Evolutionary conservation across 306 rosid genomes (phyloP).

Genomic region (Argentina anserina): DNA sequence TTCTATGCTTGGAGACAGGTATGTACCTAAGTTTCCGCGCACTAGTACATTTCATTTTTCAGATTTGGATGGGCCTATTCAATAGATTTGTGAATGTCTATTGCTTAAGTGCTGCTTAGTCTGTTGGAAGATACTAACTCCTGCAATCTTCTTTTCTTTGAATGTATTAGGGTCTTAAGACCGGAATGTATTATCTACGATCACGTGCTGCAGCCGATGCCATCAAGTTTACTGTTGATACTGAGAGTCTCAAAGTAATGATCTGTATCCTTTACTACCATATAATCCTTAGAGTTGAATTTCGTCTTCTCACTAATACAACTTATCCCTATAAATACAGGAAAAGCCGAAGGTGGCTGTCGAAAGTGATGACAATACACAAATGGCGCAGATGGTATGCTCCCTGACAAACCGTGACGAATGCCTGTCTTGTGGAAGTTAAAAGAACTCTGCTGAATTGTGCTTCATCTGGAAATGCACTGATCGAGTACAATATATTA

Average conservation of each 20-base stretch:
- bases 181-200: slow-evolving; percentile 89
- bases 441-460: neutral
- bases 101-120: neutral
- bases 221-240: slow-evolving; percentile 84
- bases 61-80: neutral
- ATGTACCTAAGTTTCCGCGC: neutral
- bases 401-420: slow-evolving; percentile 78
- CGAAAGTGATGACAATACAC: slow-evolving; percentile 44
- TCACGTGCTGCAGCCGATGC: slow-evolving; percentile 85
- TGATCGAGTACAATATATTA: neutral
- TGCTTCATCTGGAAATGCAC: neutral
- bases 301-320: neutral
- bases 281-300: neutral
- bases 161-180: slow-evolving; percentile 62
- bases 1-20: slow-evolving; percentile 95
- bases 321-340: slow-evolving; percentile 31
- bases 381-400: slow-evolving; percentile 87
- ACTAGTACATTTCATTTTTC: neutral
- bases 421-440: slow-evolving; percentile 87
- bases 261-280: neutral
- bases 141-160: slow-evolving; percentile 3
- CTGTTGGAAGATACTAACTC: neutral
- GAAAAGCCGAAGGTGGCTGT: slow-evolving; percentile 33
- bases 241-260: slow-evolving; percentile 51
- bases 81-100: neutral